A percentile compares a stretch with the other conserved stretches of the same genome.
Conservation (phyloP, 2,329 filamentous ascomycete species). For the Penicillium italicum region DNA sequence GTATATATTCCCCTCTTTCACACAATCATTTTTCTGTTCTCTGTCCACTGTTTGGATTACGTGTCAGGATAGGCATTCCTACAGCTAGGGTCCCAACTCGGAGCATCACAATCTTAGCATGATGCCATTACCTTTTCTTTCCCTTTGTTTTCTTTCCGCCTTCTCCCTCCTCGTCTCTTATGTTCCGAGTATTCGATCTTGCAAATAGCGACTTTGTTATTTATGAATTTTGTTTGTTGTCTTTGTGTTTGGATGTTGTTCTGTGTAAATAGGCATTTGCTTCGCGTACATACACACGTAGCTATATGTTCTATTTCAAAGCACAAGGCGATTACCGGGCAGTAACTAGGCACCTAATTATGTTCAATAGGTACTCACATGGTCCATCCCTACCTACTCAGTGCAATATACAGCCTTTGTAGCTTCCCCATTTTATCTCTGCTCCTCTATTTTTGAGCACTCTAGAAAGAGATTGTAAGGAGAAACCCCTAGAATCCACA, state of each 20-base stretch:
- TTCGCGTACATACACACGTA: slow-evolving; percentile 1
- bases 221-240: slow-evolving; percentile 11
- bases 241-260: slow-evolving; percentile 1
- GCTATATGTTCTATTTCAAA: neutral
- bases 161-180: slow-evolving; percentile 2
- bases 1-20: slow-evolving; percentile 14
- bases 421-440: too few species aligned
- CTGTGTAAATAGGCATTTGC: slow-evolving; percentile 16
- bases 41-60: slow-evolving; percentile 1
- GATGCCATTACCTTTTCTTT: neutral
- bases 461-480: neutral
- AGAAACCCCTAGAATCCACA: neutral
- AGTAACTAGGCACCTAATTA: neutral
- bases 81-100: neutral
- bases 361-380: neutral
- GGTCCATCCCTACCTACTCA: neutral
- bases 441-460: neutral
- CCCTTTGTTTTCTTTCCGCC: neutral
- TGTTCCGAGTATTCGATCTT: slow-evolving; percentile 6
- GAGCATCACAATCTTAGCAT: neutral
- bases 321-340: neutral
- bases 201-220: slow-evolving; percentile 22
- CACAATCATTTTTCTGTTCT: neutral
- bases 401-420: neutral
- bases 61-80: neutral